These are phyloP conservation scores for Hibiscus syriacus DNA, from an alignment of 345 rosid species.

Conservation along the genomic window DNA sequence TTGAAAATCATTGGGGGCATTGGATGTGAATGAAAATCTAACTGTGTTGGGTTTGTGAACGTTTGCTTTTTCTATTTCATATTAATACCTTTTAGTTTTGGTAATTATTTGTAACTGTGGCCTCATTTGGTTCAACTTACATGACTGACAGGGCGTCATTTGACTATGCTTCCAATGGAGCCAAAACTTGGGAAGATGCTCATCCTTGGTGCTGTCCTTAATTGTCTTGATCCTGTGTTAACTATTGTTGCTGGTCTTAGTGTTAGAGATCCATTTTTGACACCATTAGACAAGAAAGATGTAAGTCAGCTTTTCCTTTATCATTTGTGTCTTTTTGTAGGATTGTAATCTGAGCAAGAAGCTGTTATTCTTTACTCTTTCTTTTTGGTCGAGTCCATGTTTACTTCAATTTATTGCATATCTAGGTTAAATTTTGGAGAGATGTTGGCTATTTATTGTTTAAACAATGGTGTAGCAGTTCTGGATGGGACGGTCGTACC, in stretches of 20 bases:
- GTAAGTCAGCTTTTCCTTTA: constrained; percentile 43
- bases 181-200: constrained; percentile 98
- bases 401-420: background rate
- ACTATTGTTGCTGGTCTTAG: constrained; percentile 88
- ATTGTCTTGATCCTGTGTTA: constrained; percentile 79
- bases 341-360: background rate
- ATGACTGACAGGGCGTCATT: constrained; percentile 66
- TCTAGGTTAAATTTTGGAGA: background rate
- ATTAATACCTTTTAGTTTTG: constrained; percentile 6
- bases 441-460: background rate
- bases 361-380: background rate
- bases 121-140: constrained; percentile 12
- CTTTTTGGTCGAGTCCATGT: background rate
- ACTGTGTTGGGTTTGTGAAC: constrained; percentile 55
- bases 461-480: background rate
- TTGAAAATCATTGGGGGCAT: constrained; percentile 78
- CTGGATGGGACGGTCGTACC: background rate
- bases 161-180: constrained; percentile 86
- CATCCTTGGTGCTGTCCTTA: constrained; percentile 70
- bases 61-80: background rate
- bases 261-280: constrained; percentile 88
- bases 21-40: constrained; percentile 73
- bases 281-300: constrained; percentile 85
- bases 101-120: constrained; percentile 9
- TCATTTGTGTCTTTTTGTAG: background rate